phyloP scores from a whole-genome alignment of 108 stramenopile genomes.

The Epithemia pelagica region DNA sequence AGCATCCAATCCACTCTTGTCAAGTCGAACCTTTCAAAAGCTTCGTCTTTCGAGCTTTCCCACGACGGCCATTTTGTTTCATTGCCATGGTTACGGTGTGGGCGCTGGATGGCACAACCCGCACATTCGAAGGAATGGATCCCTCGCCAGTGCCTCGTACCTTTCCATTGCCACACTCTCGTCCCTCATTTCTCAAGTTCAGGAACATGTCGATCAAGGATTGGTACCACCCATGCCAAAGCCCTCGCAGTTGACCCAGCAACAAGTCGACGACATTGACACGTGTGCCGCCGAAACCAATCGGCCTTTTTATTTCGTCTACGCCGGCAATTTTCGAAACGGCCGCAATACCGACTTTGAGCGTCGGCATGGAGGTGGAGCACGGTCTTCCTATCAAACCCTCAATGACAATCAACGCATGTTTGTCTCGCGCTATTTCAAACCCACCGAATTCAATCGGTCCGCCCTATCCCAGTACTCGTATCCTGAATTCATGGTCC shows the following conservation, averaged over 20 bases:
- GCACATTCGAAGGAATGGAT: neutral
- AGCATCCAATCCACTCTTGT: neutral
- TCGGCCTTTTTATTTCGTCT: neutral
- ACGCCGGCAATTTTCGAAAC: no score
- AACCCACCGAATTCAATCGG: neutral
- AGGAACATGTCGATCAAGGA: slow-evolving; percentile 3
- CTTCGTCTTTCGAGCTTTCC: neutral
- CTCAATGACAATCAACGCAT: neutral
- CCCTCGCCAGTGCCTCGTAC: no score
- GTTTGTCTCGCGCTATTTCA: neutral
- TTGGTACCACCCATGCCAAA: slow-evolving; percentile 16
- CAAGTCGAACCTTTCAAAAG: neutral
- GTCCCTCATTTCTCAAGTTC: slow-evolving; percentile 2
- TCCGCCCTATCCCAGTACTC: neutral
- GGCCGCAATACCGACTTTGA: neutral
- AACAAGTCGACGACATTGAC: neutral
- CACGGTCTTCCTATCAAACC: neutral
- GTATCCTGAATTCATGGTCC: slow-evolving; percentile 4
- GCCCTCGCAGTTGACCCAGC: neutral
- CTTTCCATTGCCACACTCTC: neutral
- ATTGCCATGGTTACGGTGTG: slow-evolving; percentile 6
- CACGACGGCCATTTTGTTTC: neutral
- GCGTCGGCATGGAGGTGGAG: neutral
- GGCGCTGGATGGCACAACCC: no score
- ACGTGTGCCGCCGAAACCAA: neutral